phyloP scores from a whole-genome alignment of 1,139 yeast genomes.

The Chernovozyma sophiae-reginae region DNA sequence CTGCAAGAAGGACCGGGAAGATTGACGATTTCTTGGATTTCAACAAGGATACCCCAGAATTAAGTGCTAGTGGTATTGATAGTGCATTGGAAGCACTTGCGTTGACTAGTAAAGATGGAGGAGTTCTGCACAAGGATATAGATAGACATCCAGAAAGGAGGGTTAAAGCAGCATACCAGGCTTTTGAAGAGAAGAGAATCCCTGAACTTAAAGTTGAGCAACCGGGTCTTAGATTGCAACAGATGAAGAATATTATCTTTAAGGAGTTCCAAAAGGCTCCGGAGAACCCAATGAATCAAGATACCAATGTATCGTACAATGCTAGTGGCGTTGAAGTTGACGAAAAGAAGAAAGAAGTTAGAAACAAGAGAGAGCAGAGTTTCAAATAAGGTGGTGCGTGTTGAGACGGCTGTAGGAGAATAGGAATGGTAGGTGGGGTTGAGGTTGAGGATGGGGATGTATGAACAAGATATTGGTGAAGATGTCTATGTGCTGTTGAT shows the following conservation, averaged over 20 bases:
- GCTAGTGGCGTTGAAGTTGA: conserved; percentile 57
- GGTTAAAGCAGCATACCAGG: conserved; percentile 75
- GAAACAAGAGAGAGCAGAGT: conserved; percentile 41
- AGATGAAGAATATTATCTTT: conserved; percentile 65
- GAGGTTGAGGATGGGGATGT: too few relatives aligned
- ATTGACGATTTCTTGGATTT: conserved; percentile 59
- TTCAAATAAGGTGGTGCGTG: neutral
- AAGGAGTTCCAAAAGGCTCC: conserved; percentile 81
- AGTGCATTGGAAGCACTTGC: conserved; percentile 76
- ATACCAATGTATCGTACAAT: conserved; percentile 57
- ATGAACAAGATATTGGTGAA: too few relatives aligned
- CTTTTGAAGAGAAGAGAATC: conserved; percentile 66
- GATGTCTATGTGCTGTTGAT: too few relatives aligned
- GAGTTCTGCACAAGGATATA: conserved; percentile 56
- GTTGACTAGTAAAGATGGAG: conserved; percentile 53
- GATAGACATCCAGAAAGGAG: conserved; percentile 90
- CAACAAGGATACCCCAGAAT: conserved; percentile 46
- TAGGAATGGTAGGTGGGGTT: too few relatives aligned
- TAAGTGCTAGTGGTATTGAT: conserved; percentile 73
- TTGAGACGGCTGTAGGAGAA: too few relatives aligned
- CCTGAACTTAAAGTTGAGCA: conserved; percentile 74
- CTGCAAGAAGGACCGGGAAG: conserved; percentile 59
- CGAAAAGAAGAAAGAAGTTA: conserved; percentile 47
- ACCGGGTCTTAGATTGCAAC: conserved; percentile 79
- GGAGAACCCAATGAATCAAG: conserved; percentile 84